A percentile compares a stretch with the other conserved stretches of the same genome.
Evolutionary conservation across 129 eudicot genomes (phyloP).

Genomic region (Logfia minima): DNA sequence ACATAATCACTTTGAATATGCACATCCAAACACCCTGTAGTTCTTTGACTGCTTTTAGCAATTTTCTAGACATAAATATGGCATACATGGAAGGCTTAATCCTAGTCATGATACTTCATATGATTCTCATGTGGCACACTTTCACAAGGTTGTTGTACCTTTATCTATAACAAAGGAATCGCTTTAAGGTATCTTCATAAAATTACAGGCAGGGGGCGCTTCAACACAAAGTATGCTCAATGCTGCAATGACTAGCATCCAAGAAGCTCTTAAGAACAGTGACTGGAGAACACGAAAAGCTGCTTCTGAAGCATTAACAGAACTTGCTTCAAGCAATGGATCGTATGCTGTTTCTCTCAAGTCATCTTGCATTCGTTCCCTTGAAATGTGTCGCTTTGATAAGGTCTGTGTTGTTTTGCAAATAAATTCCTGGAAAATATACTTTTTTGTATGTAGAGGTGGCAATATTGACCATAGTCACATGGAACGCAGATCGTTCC

Average conservation of each 20-base stretch:
- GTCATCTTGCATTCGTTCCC: slow-evolving; percentile 69
- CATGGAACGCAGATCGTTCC: too few relatives aligned
- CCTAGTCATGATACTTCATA: background rate
- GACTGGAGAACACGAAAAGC: slow-evolving; percentile 93
- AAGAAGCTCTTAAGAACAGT: slow-evolving; percentile 74
- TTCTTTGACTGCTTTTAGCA: slow-evolving; percentile 5
- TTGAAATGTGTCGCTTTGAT: slow-evolving; percentile 92
- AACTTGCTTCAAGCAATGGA: slow-evolving; percentile 73
- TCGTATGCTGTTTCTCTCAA: slow-evolving; percentile 50
- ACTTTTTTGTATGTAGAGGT: background rate
- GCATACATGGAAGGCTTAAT: background rate
- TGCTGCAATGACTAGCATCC: slow-evolving; percentile 79
- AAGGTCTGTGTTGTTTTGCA: slow-evolving; percentile 49
- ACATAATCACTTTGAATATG: background rate
- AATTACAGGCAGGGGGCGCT: slow-evolving; percentile 83
- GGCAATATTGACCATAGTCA: background rate
- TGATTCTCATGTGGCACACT: background rate
- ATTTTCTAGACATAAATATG: background rate
- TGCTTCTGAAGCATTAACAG: slow-evolving; percentile 69
- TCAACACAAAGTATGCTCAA: slow-evolving; percentile 53
- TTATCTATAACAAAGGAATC: background rate
- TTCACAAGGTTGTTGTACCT: background rate
- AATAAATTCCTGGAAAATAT: background rate
- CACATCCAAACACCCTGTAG: background rate
- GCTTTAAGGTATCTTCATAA: background rate